These are phyloP conservation scores for Xylaria longipes DNA, from an alignment of 495 filamentous ascomycete genomes.

Conservation along the genomic window DNA sequence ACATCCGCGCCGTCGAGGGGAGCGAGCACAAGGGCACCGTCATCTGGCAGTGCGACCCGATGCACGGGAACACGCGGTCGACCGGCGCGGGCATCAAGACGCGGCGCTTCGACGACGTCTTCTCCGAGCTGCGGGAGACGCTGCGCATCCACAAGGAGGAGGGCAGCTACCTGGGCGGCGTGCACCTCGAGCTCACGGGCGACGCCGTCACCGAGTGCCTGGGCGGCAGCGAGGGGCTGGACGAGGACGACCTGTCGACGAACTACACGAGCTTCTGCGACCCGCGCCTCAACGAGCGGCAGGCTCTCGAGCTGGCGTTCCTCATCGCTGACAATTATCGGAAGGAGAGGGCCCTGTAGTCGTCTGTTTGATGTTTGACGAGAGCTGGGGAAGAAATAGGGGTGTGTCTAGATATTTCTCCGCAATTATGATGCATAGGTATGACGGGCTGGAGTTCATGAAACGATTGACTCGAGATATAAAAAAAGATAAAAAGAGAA, in stretches of 20 bases:
- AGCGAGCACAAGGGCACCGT: conserved; percentile 73
- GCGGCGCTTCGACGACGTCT: conserved; percentile 82
- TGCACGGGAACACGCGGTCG: conserved; percentile 87
- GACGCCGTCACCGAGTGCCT: conserved; percentile 97
- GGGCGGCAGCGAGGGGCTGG: conserved; percentile 86
- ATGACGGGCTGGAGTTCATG: not conserved
- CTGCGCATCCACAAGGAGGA: conserved; percentile 82
- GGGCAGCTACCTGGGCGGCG: conserved; percentile 85
- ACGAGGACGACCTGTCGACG: conserved; percentile 82
- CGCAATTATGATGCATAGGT: not conserved
- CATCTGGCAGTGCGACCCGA: conserved; percentile 98
- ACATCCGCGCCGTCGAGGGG: conserved; percentile 84
- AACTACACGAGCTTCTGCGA: conserved; percentile 97
- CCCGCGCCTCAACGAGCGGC: conserved; percentile 94
- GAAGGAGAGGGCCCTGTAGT: conserved; percentile 41
- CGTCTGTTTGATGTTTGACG: not conserved
- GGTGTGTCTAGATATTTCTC: not conserved
- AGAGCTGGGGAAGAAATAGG: not conserved
- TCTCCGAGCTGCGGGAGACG: conserved; percentile 80
- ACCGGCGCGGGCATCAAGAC: conserved; percentile 85
- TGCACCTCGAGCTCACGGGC: conserved; percentile 93
- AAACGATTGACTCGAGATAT: not conserved
- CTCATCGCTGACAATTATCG: conserved; percentile 82
- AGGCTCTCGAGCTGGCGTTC: conserved; percentile 94
- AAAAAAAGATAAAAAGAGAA: not conserved